Conservation (phyloP, 768 basidiomycete genomes). For the Russula sp. region DNA sequence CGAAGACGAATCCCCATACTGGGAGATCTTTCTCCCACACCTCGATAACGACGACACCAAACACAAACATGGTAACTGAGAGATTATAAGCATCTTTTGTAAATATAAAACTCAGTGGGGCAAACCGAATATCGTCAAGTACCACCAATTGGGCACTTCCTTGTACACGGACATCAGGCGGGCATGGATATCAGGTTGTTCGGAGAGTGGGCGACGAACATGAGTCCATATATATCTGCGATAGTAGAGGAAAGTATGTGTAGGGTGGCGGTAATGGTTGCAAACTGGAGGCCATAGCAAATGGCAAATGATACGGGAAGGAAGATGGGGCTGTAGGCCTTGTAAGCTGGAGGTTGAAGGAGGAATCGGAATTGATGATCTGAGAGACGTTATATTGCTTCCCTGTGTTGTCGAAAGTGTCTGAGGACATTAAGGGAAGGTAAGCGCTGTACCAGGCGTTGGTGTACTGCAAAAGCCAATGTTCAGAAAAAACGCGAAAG, state of each 20-base stretch:
- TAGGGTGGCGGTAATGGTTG: constrained; percentile 69
- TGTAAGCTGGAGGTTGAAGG: constrained; percentile 57
- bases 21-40: constrained; percentile 73
- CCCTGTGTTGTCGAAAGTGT: constrained; percentile 65
- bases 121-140: constrained; percentile 57
- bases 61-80: constrained; percentile 57
- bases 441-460: constrained; percentile 31
- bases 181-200: constrained; percentile 83
- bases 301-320: constrained; percentile 68
- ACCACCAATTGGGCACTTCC: constrained; percentile 88
- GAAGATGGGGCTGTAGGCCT: constrained; percentile 59
- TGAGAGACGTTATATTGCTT: constrained; percentile 52
- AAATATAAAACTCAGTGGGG: neutral
- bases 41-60: constrained; percentile 66
- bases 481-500: neutral
- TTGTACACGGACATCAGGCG: constrained; percentile 73
- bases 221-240: constrained; percentile 76
- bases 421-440: constrained; percentile 54
- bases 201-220: constrained; percentile 63
- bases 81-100: neutral
- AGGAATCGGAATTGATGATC: constrained; percentile 53
- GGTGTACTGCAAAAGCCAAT: constrained; percentile 35
- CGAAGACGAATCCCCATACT: constrained; percentile 69
- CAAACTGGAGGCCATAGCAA: constrained; percentile 77
- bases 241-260: constrained; percentile 70